Percentiles rank a stretch among this genome's conserved stretches.
Conservation (phyloP, 2,329 filamentous ascomycete genomes). For the Colletotrichum spinosum region DNA sequence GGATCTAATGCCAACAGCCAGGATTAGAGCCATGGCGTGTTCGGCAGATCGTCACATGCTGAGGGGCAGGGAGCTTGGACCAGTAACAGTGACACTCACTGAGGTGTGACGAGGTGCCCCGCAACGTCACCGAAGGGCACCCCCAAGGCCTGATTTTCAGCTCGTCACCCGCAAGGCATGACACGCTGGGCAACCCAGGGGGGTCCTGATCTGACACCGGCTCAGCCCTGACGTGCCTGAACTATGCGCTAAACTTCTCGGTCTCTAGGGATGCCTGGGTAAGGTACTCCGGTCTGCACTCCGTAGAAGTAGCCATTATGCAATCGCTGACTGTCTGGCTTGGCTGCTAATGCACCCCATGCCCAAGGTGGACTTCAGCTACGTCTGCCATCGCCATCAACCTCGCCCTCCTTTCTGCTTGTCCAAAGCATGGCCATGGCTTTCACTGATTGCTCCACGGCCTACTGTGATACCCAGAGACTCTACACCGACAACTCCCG, state of each 20-base stretch:
- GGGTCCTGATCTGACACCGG: slow-evolving; percentile 25
- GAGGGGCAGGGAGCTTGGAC: slow-evolving; percentile 32
- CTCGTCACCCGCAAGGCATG: slow-evolving; percentile 17
- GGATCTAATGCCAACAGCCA: neutral
- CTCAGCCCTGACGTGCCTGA: too few relatives aligned
- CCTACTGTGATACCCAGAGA: neutral
- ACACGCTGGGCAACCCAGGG: slow-evolving; percentile 15
- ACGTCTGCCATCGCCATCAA: neutral
- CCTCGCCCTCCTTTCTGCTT: neutral
- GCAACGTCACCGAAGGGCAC: too few relatives aligned
- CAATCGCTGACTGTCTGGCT: neutral
- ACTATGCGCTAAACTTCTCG: too few relatives aligned
- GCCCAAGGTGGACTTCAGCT: neutral
- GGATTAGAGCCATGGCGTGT: neutral
- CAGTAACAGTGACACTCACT: slow-evolving; percentile 29
- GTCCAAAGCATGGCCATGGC: slow-evolving; percentile 15
- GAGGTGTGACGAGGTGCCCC: slow-evolving; percentile 1
- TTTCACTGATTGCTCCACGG: slow-evolving; percentile 3
- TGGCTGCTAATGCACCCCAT: slow-evolving; percentile 7
- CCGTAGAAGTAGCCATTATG: slow-evolving; percentile 23
- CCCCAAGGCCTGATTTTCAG: too few relatives aligned
- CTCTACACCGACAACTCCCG: neutral
- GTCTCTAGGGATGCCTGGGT: too few relatives aligned
- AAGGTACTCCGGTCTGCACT: neutral
- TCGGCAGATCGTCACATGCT: slow-evolving; percentile 14